A percentile compares a stretch with the other conserved stretches of the same genome.
Conservation (phyloP, 441 rosid species). For the Bocquillonia castaneifolia region DNA sequence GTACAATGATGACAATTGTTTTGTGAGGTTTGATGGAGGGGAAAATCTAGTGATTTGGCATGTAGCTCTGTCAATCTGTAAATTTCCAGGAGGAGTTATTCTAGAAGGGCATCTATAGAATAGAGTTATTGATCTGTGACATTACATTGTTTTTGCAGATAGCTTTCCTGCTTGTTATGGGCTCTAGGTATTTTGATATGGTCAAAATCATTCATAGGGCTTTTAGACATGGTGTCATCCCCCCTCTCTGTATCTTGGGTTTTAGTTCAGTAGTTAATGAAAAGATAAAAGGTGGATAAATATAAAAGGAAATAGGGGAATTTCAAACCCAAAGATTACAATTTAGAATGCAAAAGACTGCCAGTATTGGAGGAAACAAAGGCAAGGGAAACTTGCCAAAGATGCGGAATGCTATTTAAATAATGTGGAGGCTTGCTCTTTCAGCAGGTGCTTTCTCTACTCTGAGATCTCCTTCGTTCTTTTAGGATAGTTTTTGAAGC, state of each 20-base stretch:
- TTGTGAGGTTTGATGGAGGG: neutral
- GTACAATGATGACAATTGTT: too few relatives aligned
- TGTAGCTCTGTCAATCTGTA: neutral
- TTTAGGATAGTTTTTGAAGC: neutral
- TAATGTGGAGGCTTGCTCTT: neutral
- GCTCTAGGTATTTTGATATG: neutral
- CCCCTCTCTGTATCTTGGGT: too few relatives aligned
- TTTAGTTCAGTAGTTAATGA: too few relatives aligned
- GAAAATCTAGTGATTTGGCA: neutral
- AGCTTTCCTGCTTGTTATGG: neutral
- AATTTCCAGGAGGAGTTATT: neutral
- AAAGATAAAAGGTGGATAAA: too few relatives aligned
- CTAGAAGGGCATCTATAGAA: neutral
- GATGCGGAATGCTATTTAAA: neutral
- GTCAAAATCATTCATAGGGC: neutral
- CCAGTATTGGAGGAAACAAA: neutral
- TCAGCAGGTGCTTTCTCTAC: neutral
- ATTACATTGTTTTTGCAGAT: neutral
- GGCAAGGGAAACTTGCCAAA: neutral
- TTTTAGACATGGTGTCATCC: neutral
- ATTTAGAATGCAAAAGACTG: neutral
- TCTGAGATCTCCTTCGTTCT: neutral
- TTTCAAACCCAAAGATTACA: neutral
- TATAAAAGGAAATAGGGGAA: neutral
- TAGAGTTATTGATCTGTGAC: neutral